A percentile compares a stretch with the other conserved stretches of the same genome.
These are phyloP conservation scores for Carpinus fangiana DNA, from an alignment of 306 rosid species.

Conservation along the genomic window DNA sequence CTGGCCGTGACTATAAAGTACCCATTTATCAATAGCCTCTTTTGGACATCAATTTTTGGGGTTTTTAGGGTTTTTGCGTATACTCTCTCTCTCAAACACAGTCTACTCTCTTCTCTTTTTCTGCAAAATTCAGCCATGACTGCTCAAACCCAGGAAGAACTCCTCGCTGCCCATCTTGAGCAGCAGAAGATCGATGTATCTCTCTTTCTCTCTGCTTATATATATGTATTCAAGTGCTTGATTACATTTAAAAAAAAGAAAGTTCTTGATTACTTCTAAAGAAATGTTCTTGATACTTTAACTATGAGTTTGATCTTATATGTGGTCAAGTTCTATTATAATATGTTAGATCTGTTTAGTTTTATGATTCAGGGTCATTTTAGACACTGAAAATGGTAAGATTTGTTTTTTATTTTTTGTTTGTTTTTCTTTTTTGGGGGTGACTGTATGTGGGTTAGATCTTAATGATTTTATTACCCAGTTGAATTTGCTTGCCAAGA, in stretches of 20 bases:
- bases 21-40: background rate
- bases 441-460: background rate
- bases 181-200: slow-evolving; percentile 48
- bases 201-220: background rate
- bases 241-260: background rate
- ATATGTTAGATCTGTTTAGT: background rate
- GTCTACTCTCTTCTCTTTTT: background rate
- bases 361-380: background rate
- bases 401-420: background rate
- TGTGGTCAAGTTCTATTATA: background rate
- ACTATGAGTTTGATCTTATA: background rate
- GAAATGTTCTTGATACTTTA: background rate
- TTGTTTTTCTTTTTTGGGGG: background rate
- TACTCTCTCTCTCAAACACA: background rate
- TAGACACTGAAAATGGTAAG: background rate
- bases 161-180: slow-evolving; percentile 59
- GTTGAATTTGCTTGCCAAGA: background rate
- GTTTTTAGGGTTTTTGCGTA: slow-evolving; percentile 39
- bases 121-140: slow-evolving; percentile 36
- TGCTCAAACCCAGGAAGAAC: slow-evolving; percentile 63
- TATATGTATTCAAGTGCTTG: background rate
- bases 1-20: too few species aligned
- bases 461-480: background rate
- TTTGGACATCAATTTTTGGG: slow-evolving; percentile 7
- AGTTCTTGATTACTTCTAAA: background rate